Percentiles rank a stretch among this genome's conserved stretches.
Evolutionary conservation across 805 yeast species (phyloP).

Genomic region (Candida quercuum): DNA sequence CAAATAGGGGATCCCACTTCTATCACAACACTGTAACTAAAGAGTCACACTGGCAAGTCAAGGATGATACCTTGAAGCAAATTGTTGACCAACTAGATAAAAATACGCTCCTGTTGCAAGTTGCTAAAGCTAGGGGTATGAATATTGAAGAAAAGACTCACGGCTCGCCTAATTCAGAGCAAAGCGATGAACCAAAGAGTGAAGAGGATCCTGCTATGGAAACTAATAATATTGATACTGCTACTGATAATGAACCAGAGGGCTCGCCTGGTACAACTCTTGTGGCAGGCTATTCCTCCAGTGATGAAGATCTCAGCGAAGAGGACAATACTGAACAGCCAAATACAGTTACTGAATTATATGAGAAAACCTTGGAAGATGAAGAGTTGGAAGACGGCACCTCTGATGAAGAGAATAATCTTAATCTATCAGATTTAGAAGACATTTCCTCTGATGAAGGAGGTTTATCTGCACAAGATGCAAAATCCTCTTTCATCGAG

Average conservation of each 20-base stretch:
- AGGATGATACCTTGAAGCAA: constrained; percentile 24
- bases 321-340: constrained; percentile 4
- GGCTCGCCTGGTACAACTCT: not conserved
- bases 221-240: not conserved
- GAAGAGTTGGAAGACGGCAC: constrained; percentile 2
- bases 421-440: constrained; percentile 16
- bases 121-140: constrained; percentile 36
- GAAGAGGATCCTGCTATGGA: not conserved
- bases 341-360: not conserved
- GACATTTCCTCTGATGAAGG: constrained; percentile 18
- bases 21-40: constrained; percentile 28
- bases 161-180: too few relatives aligned
- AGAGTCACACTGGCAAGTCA: constrained; percentile 32
- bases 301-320: constrained; percentile 12
- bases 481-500: constrained; percentile 23
- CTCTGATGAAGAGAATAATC: constrained; percentile 20
- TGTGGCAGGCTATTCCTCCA: constrained; percentile 17
- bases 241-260: not conserved
- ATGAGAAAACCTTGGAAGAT: constrained; percentile 1
- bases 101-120: constrained; percentile 23
- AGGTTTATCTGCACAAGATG: constrained; percentile 2
- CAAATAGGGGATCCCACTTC: constrained; percentile 37
- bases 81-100: constrained; percentile 24
- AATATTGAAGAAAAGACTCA: constrained; percentile 8
- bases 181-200: too few relatives aligned